Evolutionary conservation across 2,329 filamentous ascomycete species (phyloP).

Genomic region (Fusarium algeriense): DNA sequence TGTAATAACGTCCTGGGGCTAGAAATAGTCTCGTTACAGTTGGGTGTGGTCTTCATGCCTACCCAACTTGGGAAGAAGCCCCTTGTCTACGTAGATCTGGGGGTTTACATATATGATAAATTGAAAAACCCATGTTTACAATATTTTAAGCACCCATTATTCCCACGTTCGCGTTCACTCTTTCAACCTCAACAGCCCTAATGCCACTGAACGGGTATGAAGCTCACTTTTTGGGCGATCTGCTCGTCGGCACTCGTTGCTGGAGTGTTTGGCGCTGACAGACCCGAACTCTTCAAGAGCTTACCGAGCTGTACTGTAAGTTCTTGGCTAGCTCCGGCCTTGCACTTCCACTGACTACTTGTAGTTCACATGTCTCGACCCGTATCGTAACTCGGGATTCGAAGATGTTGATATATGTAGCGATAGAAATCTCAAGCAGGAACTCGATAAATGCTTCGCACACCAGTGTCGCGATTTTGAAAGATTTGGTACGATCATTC

Average conservation of each 20-base stretch:
- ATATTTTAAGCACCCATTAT: background rate
- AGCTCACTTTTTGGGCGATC: constrained; percentile 34
- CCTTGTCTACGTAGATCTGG: constrained; percentile 22
- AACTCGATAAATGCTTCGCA: constrained; percentile 30
- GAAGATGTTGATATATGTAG: constrained; percentile 32
- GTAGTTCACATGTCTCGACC: constrained; percentile 24
- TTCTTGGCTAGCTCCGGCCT: background rate
- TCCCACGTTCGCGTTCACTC: background rate
- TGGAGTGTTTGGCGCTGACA: constrained; percentile 27
- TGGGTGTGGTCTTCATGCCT: constrained; percentile 16
- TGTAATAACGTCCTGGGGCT: constrained; percentile 13
- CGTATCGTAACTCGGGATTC: background rate
- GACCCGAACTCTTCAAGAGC: constrained; percentile 21
- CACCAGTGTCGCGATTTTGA: constrained; percentile 35
- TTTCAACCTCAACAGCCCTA: constrained; percentile 10
- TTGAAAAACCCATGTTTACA: constrained; percentile 5
- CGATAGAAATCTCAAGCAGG: background rate
- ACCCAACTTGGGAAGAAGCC: constrained; percentile 16
- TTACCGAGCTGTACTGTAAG: constrained; percentile 31
- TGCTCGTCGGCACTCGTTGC: constrained; percentile 28
- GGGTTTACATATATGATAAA: constrained; percentile 19
- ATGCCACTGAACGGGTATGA: constrained; percentile 40
- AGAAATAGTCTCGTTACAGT: constrained; percentile 32
- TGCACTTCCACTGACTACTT: background rate
- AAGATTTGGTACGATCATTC: constrained; percentile 32